phyloP scores from a whole-genome alignment of 305 asterid genomes.

The Rubia balearica region DNA sequence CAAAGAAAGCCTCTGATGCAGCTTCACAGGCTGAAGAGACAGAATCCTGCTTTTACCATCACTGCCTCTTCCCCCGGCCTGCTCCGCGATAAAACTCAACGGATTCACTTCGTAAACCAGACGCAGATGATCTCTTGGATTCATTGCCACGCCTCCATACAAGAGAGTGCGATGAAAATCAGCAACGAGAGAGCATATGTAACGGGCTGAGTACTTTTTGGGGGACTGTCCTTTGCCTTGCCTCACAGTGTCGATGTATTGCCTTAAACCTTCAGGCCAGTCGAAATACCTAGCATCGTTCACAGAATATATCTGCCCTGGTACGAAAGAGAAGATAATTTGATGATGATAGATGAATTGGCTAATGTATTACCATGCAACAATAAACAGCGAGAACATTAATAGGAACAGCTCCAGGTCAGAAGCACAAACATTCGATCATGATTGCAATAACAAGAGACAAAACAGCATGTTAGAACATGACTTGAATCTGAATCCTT shows the following conservation, averaged over 20 bases:
- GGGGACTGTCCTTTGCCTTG: slow-evolving; percentile 79
- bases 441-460: no score
- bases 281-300: slow-evolving; percentile 91
- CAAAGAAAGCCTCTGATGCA: slow-evolving; percentile 78
- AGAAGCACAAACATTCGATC: no score
- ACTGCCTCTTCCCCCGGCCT: slow-evolving; percentile 79
- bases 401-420: no score
- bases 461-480: no score
- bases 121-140: slow-evolving; percentile 89
- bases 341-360: not conserved
- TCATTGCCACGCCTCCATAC: slow-evolving; percentile 86
- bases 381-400: no score
- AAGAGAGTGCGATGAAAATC: slow-evolving; percentile 85
- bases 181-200: slow-evolving; percentile 88
- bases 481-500: no score
- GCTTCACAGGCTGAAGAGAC: slow-evolving; percentile 70
- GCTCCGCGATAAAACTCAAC: slow-evolving; percentile 74
- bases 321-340: slow-evolving; percentile 1
- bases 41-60: slow-evolving; percentile 71
- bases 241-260: slow-evolving; percentile 65
- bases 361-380: not conserved
- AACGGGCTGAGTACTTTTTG: slow-evolving; percentile 83
- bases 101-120: slow-evolving; percentile 95
- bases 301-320: slow-evolving; percentile 91
- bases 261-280: slow-evolving; percentile 86